Conservation (phyloP, 345 rosid genomes). For the Triadica sebifera region DNA sequence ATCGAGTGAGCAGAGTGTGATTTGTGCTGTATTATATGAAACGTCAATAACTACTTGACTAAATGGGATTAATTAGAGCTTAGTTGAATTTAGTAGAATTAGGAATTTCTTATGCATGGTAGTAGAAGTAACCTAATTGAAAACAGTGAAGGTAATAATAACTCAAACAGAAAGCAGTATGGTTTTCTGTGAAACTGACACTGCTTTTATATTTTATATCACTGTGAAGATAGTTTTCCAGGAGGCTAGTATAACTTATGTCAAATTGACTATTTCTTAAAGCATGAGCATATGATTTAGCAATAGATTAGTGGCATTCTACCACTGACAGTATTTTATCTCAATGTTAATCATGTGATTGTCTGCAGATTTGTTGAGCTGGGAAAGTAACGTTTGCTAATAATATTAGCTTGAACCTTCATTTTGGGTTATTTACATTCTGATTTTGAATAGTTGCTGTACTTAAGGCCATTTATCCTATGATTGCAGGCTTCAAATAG, state of each 20-base stretch:
- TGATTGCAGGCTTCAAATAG: slow-evolving; percentile 63
- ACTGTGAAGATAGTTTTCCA: not conserved
- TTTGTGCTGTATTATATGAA: not conserved
- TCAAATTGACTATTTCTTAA: not conserved
- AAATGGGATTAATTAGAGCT: not conserved
- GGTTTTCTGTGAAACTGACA: not conserved
- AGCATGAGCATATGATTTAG: not conserved
- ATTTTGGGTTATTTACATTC: not conserved
- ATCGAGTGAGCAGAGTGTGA: not conserved
- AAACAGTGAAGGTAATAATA: not conserved
- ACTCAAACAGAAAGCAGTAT: not conserved
- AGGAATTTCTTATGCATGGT: not conserved
- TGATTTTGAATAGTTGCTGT: slow-evolving; percentile 3
- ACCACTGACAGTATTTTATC: not conserved
- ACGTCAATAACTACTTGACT: not conserved
- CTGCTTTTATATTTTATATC: not conserved
- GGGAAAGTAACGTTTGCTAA: not conserved
- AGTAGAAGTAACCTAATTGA: slow-evolving; percentile 1
- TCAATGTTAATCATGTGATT: not conserved
- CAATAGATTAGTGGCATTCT: not conserved
- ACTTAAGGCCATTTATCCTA: slow-evolving; percentile 3
- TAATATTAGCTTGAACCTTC: not conserved
- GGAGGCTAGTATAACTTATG: not conserved
- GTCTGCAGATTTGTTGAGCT: not conserved
- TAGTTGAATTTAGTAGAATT: not conserved